Conservation (phyloP, 2,329 filamentous ascomycete genomes). For the Lachnellula willkommii region DNA sequence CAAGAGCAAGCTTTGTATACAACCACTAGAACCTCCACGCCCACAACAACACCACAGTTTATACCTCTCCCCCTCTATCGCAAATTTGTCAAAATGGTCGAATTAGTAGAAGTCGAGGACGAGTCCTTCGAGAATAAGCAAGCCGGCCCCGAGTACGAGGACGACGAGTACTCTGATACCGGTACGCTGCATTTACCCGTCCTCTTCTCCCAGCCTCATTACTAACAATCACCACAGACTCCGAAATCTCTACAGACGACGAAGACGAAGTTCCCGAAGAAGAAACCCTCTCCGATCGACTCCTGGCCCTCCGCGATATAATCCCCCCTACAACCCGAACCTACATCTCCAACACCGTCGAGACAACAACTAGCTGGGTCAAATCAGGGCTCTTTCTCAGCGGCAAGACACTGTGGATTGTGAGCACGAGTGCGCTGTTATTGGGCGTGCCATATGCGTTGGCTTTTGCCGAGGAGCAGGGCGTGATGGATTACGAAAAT, state of each 20-base stretch:
- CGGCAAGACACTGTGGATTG: constrained; percentile 84
- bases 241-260: constrained; percentile 77
- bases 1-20: not conserved
- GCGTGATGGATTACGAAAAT: constrained; percentile 94
- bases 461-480: constrained; percentile 91
- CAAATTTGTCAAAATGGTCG: constrained; percentile 66
- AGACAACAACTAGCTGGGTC: constrained; percentile 51
- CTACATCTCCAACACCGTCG: constrained; percentile 57
- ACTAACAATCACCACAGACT: constrained; percentile 48
- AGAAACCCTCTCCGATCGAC: constrained; percentile 59
- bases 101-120: constrained; percentile 93
- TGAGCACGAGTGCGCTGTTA: constrained; percentile 83
- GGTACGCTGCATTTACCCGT: constrained; percentile 49
- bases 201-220: constrained; percentile 1
- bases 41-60: not conserved
- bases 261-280: constrained; percentile 57
- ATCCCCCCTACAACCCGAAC: constrained; percentile 67
- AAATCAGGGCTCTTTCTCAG: constrained; percentile 61
- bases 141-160: constrained; percentile 64
- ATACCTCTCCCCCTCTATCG: not conserved
- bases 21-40: not conserved
- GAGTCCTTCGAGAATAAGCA: constrained; percentile 81
- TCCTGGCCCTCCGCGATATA: constrained; percentile 70
- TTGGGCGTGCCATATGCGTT: constrained; percentile 90
- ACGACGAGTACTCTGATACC: constrained; percentile 85